phyloP scores from a whole-genome alignment of 805 yeast species.

The Sugiyamaella marilandica region DNA sequence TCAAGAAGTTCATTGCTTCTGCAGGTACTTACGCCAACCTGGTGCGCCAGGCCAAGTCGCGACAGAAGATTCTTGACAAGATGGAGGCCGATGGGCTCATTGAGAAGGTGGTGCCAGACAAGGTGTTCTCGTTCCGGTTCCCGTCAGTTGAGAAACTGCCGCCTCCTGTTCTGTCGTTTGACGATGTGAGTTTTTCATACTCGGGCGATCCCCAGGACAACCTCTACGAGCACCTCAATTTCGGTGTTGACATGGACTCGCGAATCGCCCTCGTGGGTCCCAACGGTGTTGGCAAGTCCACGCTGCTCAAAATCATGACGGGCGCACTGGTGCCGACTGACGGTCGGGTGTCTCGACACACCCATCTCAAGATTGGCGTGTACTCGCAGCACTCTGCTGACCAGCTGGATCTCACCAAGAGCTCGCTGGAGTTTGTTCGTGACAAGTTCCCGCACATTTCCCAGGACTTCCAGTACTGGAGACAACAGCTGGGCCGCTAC shows the following conservation, averaged over 20 bases:
- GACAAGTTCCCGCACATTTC: constrained; percentile 85
- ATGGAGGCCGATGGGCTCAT: constrained; percentile 98
- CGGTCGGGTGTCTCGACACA: constrained; percentile 95
- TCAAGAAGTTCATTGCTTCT: constrained; percentile 97
- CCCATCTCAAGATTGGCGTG: constrained; percentile 96
- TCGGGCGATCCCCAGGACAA: constrained; percentile 69
- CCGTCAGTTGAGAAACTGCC: constrained; percentile 95
- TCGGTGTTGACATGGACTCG: constrained; percentile 99
- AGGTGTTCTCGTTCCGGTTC: constrained; percentile 89
- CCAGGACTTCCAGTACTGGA: constrained; percentile 94
- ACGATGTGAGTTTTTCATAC: constrained; percentile 89
- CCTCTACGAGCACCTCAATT: constrained; percentile 83
- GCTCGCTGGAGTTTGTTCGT: constrained; percentile 94
- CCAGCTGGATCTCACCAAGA: constrained; percentile 91
- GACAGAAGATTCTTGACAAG: constrained; percentile 98
- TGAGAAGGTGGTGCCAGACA: constrained; percentile 87
- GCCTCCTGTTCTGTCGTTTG: constrained; percentile 97
- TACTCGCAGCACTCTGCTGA: constrained; percentile 99
- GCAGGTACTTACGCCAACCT: constrained; percentile 99
- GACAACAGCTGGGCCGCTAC: constrained; percentile 95
- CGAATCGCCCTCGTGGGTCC: constrained; percentile 98
- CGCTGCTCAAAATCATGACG: constrained; percentile 92
- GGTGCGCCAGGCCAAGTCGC: constrained; percentile 97
- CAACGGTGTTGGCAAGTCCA: constrained; percentile 98
- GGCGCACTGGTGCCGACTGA: constrained; percentile 85